Percentiles rank a stretch among this genome's conserved stretches.
Evolutionary conservation across 352 stramenopile genomes (phyloP).

Genomic region (Halophytophthora polymorphica): DNA sequence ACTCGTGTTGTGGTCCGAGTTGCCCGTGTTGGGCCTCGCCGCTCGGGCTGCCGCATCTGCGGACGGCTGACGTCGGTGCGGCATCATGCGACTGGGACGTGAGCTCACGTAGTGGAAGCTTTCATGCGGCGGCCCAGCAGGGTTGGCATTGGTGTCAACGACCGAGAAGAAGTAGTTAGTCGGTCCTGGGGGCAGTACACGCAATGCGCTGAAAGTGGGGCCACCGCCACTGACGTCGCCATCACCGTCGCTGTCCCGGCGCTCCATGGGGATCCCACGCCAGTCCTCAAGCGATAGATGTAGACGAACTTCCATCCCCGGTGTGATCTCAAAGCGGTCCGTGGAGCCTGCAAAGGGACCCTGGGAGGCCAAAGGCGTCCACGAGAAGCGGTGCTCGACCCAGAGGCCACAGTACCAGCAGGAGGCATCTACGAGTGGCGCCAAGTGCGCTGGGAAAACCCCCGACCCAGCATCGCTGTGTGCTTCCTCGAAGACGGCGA

Average conservation of each 20-base stretch:
- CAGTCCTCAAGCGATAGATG: conserved; percentile 75
- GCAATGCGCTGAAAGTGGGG: conserved; percentile 49
- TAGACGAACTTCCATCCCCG: conserved; percentile 42
- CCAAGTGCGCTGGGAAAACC: conserved; percentile 46
- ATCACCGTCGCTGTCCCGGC: conserved; percentile 33
- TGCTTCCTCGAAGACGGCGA: conserved; percentile 67
- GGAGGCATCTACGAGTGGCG: conserved; percentile 54
- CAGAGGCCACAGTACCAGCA: conserved; percentile 81
- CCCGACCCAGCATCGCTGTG: conserved; percentile 56
- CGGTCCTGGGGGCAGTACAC: conserved; percentile 61
- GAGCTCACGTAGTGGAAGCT: conserved; percentile 45
- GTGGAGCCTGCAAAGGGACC: conserved; percentile 33
- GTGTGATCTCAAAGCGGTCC: conserved; percentile 28
- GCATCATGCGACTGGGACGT: conserved; percentile 17
- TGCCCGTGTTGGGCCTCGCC: conserved; percentile 11
- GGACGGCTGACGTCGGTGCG: conserved; percentile 15
- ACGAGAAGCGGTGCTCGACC: conserved; percentile 72
- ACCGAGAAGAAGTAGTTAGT: conserved; percentile 80
- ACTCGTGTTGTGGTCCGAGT: conserved; percentile 3
- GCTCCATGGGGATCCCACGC: conserved; percentile 62
- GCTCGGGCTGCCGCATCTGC: conserved; percentile 1
- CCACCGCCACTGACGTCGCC: conserved; percentile 6
- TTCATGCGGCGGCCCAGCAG: conserved; percentile 15
- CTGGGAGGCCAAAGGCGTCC: conserved; percentile 38
- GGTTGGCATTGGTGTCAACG: conserved; percentile 19